These are phyloP conservation scores for Lecanicillium sp. DNA, from an alignment of 2,329 filamentous ascomycete genomes.

Conservation along the genomic window DNA sequence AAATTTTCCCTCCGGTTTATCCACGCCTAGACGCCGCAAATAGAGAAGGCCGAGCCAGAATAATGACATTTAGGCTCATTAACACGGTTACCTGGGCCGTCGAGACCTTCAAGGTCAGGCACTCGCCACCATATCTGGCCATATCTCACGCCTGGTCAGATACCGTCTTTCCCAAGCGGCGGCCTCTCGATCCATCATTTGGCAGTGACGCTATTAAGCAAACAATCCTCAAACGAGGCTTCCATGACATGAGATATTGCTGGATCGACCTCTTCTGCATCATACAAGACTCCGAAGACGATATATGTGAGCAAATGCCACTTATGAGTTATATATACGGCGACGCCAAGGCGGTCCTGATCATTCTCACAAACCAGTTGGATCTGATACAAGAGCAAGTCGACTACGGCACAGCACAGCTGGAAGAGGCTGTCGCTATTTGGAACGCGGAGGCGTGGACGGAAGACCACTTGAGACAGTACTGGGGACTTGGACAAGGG, in stretches of 20 bases:
- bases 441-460: conserved; percentile 2
- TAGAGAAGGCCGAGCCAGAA: background rate
- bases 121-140: conserved; percentile 2
- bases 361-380: background rate
- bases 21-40: too few relatives aligned
- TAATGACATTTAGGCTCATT: conserved; percentile 1
- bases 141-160: conserved; percentile 3
- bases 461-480: background rate
- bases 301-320: conserved; percentile 4
- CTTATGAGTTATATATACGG: conserved; percentile 3
- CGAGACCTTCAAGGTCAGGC: conserved; percentile 1
- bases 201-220: conserved; percentile 2
- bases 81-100: conserved; percentile 1
- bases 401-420: conserved; percentile 1
- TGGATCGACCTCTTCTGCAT: conserved; percentile 6
- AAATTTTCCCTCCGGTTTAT: too few relatives aligned
- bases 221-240: background rate
- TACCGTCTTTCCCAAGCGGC: background rate
- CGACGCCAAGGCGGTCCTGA: background rate
- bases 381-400: background rate
- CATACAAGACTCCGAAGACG: conserved; percentile 2
- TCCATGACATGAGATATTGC: background rate
- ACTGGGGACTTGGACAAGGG: background rate
- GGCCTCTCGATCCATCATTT: background rate
- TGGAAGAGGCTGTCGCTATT: background rate